Percentiles rank a stretch among this genome's conserved stretches.
Conservation (phyloP, 2,329 filamentous ascomycete species). For the Sclerotinia nivalis region DNA sequence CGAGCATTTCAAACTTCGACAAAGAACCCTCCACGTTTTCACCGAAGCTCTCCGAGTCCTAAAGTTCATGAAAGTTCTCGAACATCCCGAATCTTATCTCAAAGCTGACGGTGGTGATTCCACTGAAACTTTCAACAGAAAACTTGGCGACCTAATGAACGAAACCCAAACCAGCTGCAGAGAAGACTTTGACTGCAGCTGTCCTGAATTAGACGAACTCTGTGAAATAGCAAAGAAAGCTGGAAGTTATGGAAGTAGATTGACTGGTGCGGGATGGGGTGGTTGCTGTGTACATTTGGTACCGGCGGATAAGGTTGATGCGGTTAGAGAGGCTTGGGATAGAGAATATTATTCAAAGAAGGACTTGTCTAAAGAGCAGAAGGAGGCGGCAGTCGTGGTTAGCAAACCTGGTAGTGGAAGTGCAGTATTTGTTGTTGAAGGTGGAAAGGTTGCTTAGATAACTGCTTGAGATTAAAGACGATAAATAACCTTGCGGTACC, state of each 20-base stretch:
- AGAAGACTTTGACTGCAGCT: slow-evolving; percentile 87
- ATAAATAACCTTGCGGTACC: background rate
- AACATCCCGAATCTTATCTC: slow-evolving; percentile 48
- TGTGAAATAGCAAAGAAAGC: slow-evolving; percentile 76
- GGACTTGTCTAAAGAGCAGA: slow-evolving; percentile 66
- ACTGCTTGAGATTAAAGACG: background rate
- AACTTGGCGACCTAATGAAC: slow-evolving; percentile 83
- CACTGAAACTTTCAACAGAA: slow-evolving; percentile 61
- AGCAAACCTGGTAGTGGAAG: slow-evolving; percentile 81
- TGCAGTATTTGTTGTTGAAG: slow-evolving; percentile 50
- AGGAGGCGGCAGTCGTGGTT: slow-evolving; percentile 79
- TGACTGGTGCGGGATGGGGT: slow-evolving; percentile 96
- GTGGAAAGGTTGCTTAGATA: slow-evolving; percentile 25
- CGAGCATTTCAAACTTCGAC: slow-evolving; percentile 81
- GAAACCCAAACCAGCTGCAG: slow-evolving; percentile 85
- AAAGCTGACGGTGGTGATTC: slow-evolving; percentile 42
- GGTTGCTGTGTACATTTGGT: slow-evolving; percentile 95
- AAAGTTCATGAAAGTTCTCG: slow-evolving; percentile 77
- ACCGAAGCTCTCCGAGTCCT: slow-evolving; percentile 84
- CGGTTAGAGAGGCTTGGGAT: slow-evolving; percentile 75
- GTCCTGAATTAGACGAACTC: slow-evolving; percentile 86
- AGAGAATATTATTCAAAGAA: slow-evolving; percentile 79
- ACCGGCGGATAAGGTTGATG: slow-evolving; percentile 76
- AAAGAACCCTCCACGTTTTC: slow-evolving; percentile 89
- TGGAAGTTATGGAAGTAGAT: slow-evolving; percentile 78